Evolutionary conservation across 768 basidiomycete species (phyloP).

Genomic region (Lentinula lateritia): DNA sequence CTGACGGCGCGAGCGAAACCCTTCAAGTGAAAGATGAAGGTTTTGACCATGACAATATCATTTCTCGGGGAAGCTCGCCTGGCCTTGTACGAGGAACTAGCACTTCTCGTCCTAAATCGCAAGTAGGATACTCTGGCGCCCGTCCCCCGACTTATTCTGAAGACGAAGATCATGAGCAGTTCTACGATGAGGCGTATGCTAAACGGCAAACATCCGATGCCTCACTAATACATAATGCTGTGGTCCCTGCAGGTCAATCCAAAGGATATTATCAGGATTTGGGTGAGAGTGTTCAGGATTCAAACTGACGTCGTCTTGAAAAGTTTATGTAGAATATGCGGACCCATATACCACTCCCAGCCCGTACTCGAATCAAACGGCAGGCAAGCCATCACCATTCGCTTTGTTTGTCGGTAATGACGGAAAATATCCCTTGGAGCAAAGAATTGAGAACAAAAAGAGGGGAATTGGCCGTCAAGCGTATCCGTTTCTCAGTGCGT

Average conservation of each 20-base stretch:
- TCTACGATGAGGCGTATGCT: conserved; percentile 17
- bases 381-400: conserved; percentile 38
- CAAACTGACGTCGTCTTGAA: not conserved
- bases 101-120: not conserved
- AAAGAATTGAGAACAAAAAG: conserved; percentile 85
- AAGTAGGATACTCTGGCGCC: not conserved
- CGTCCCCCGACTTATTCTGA: conserved; percentile 14
- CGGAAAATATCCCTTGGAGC: conserved; percentile 60
- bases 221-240: conserved; percentile 43
- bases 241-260: conserved; percentile 26
- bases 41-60: conserved; percentile 15
- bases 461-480: conserved; percentile 79
- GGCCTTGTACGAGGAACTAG: conserved; percentile 12
- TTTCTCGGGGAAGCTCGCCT: conserved; percentile 7
- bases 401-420: conserved; percentile 32
- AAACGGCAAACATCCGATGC: conserved; percentile 25
- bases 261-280: conserved; percentile 42
- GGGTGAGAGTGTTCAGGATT: conserved; percentile 21
- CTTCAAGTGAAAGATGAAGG: conserved; percentile 12
- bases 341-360: conserved; percentile 37
- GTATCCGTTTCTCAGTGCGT: conserved; percentile 72
- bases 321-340: conserved; percentile 48
- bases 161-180: conserved; percentile 20
- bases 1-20: not conserved
- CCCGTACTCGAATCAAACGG: conserved; percentile 14